Conservation (phyloP, 805 yeast genomes). For the Wickerhamomyces pijperi region DNA sequence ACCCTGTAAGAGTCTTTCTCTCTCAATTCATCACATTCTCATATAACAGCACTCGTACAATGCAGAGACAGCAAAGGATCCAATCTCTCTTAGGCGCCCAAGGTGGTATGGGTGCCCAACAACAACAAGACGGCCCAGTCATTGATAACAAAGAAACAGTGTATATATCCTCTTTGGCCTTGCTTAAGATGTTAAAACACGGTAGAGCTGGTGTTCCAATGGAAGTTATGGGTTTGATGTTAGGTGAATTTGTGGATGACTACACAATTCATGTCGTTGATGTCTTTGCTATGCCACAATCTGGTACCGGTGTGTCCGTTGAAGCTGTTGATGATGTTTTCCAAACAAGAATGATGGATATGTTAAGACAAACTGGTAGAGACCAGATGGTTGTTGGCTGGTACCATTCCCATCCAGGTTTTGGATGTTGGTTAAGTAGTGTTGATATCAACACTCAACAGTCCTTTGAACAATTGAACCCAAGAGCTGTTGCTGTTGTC, state of each 20-base stretch:
- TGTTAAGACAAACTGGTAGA: constrained; percentile 98
- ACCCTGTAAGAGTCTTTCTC: no score
- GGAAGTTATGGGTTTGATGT: constrained; percentile 95
- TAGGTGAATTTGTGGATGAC: constrained; percentile 96
- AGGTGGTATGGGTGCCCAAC: constrained; percentile 34
- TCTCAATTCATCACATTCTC: no score
- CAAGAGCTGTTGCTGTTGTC: constrained; percentile 95
- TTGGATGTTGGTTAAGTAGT: constrained; percentile 98
- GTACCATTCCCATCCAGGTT: constrained; percentile 99
- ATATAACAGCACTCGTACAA: no score
- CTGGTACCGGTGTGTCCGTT: constrained; percentile 96
- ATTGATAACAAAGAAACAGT: constrained; percentile 95
- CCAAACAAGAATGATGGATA: constrained; percentile 99
- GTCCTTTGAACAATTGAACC: constrained; percentile 91
- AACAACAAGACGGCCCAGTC: constrained; percentile 62
- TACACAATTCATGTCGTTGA: constrained; percentile 95
- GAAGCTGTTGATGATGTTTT: constrained; percentile 99
- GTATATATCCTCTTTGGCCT: constrained; percentile 88
- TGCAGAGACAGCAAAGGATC: constrained; percentile 26
- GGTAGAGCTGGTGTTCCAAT: constrained; percentile 89
- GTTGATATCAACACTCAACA: constrained; percentile 98
- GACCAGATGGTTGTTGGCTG: constrained; percentile 99
- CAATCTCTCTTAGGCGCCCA: constrained; percentile 29
- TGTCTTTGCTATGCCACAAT: constrained; percentile 99
- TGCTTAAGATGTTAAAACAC: constrained; percentile 93